Evolutionary conservation across 371 early-diverging fungal genomes (phyloP).

Genomic region (Parasitella parasitica): DNA sequence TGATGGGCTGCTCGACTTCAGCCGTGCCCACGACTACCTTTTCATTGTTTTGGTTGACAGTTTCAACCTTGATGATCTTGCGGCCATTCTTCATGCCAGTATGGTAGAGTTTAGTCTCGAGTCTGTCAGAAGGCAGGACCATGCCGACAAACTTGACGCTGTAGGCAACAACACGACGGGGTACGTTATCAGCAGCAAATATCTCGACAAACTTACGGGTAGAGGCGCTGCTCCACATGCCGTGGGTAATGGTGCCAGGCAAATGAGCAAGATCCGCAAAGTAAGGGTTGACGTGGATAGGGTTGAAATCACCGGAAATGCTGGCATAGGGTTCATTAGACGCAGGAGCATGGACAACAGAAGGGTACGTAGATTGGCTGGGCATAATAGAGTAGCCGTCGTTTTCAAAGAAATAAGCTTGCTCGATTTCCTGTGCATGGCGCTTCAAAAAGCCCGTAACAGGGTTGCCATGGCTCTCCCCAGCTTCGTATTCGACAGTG

Average conservation of each 20-base stretch:
- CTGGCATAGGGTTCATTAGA: conserved; percentile 89
- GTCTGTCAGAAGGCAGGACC: conserved; percentile 86
- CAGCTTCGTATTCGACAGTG: conserved; percentile 75
- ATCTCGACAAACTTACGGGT: conserved; percentile 94
- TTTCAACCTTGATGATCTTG: conserved; percentile 93
- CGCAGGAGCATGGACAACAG: conserved; percentile 76
- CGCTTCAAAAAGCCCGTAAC: conserved; percentile 85
- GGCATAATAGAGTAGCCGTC: conserved; percentile 95
- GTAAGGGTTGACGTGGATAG: conserved; percentile 96
- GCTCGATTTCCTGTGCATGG: conserved; percentile 77
- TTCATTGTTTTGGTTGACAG: conserved; percentile 83
- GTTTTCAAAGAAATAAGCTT: conserved; percentile 77
- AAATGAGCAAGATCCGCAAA: conserved; percentile 90
- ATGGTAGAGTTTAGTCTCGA: conserved; percentile 89
- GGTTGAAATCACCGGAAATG: conserved; percentile 92
- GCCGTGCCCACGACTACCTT: conserved; percentile 91
- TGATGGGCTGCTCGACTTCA: conserved; percentile 92
- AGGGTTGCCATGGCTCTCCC: conserved; percentile 77
- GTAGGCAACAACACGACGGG: conserved; percentile 84
- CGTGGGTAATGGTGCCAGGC: conserved; percentile 96
- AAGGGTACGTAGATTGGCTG: conserved; percentile 77
- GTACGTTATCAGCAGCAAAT: conserved; percentile 93
- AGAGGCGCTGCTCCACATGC: conserved; percentile 97
- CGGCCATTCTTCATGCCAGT: conserved; percentile 96
- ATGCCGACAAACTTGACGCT: conserved; percentile 80